phyloP scores from a whole-genome alignment of 2,329 filamentous ascomycete genomes.

The Cytospora mali region DNA sequence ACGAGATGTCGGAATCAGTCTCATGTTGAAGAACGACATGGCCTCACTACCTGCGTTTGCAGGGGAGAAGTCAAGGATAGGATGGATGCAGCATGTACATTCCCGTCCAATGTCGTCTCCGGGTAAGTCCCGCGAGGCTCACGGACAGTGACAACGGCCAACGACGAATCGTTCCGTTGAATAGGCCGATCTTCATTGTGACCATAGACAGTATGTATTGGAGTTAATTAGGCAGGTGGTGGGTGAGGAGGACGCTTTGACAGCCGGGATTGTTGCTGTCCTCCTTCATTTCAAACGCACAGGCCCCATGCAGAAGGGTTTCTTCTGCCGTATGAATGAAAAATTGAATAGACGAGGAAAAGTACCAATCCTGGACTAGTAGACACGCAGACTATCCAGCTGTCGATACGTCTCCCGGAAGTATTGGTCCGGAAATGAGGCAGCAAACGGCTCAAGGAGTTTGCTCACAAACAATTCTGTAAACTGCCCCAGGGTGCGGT shows the following conservation, averaged over 20 bases:
- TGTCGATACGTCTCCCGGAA: too few species aligned
- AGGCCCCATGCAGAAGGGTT: neutral
- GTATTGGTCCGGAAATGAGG: too few species aligned
- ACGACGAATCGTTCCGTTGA: neutral
- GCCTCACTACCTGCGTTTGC: neutral
- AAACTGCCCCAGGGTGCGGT: too few species aligned
- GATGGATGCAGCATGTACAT: neutral
- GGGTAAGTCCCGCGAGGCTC: neutral
- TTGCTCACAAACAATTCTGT: too few species aligned
- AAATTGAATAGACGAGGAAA: neutral
- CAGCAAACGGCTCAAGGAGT: too few species aligned
- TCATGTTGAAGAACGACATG: neutral
- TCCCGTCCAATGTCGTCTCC: neutral
- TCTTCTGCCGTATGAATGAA: neutral
- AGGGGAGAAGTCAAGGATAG: neutral
- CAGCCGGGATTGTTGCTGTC: neutral
- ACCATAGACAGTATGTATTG: neutral
- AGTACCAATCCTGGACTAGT: too few species aligned
- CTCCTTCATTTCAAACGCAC: slow-evolving; percentile 5
- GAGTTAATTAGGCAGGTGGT: neutral
- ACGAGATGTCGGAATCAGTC: neutral
- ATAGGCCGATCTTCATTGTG: neutral
- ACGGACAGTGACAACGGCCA: neutral
- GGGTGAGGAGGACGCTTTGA: neutral
- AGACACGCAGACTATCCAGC: too few species aligned